Evolutionary conservation across 2,329 filamentous ascomycete genomes (phyloP).

Genomic region (Oidium heveae): DNA sequence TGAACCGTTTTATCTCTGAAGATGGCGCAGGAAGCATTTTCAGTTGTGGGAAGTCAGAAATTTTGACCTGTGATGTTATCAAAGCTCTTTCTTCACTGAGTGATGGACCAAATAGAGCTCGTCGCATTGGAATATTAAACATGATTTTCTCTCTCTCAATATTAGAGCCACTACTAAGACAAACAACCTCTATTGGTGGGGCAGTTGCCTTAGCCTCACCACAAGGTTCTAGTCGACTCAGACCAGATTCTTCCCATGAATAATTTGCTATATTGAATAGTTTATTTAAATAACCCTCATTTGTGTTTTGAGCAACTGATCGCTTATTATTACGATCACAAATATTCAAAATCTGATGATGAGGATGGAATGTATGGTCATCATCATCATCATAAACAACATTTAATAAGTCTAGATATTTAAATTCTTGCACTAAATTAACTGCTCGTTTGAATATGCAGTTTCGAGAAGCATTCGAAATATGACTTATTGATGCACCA

Average conservation of each 20-base stretch:
- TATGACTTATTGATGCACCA: slow-evolving; percentile 50
- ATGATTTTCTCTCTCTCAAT: slow-evolving; percentile 45
- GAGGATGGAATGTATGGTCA: slow-evolving; percentile 36
- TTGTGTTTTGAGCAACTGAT: slow-evolving; percentile 42
- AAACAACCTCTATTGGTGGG: slow-evolving; percentile 62
- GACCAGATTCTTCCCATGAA: slow-evolving; percentile 41
- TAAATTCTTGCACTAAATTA: slow-evolving; percentile 25
- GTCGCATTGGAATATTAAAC: slow-evolving; percentile 57
- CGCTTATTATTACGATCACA: slow-evolving; percentile 39
- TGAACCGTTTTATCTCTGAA: slow-evolving; percentile 63
- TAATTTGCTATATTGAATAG: slow-evolving; percentile 56
- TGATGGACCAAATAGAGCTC: slow-evolving; percentile 43
- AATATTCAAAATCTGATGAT: slow-evolving; percentile 64
- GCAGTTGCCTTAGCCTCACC: slow-evolving; percentile 56
- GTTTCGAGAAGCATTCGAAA: slow-evolving; percentile 39
- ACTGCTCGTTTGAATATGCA: slow-evolving; percentile 52
- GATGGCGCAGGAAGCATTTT: slow-evolving; percentile 53
- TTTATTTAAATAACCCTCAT: slow-evolving; percentile 44
- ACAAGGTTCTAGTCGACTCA: slow-evolving; percentile 58
- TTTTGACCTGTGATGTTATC: slow-evolving; percentile 45
- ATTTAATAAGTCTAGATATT: slow-evolving; percentile 39
- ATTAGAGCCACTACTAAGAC: slow-evolving; percentile 37
- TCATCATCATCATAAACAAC: slow-evolving; percentile 44
- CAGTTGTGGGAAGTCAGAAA: slow-evolving; percentile 33
- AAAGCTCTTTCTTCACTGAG: slow-evolving; percentile 45